Conservation (phyloP, 306 rosid species). For the Castanospermum australe region DNA sequence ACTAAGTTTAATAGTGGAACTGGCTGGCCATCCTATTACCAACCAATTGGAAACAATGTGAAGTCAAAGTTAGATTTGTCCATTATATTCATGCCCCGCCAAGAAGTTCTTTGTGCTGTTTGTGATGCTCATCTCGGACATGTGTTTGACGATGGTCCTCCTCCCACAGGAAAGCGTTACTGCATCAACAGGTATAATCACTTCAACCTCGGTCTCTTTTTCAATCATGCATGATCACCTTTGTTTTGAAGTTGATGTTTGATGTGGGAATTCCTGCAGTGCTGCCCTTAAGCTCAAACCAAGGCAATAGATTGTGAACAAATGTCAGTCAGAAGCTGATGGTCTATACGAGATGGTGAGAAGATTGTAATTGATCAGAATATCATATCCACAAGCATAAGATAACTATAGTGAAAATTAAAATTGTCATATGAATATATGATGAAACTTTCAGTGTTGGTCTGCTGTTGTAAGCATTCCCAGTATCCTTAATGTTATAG, state of each 20-base stretch:
- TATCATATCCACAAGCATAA: no score
- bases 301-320: conserved; percentile 23
- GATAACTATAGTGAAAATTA: no score
- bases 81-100: conserved; percentile 90
- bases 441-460: no score
- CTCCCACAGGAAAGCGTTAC: conserved; percentile 83
- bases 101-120: conserved; percentile 77
- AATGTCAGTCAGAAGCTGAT: conserved; percentile 1
- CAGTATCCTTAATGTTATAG: no score
- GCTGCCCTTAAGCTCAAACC: conserved; percentile 67
- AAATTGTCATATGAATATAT: no score
- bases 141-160: conserved; percentile 97
- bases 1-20: conserved; percentile 94
- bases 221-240: not conserved
- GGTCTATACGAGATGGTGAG: not conserved
- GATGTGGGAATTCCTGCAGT: conserved; percentile 46
- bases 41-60: conserved; percentile 72
- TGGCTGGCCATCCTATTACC: conserved; percentile 98
- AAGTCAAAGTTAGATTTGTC: conserved; percentile 81
- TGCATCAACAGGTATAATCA: conserved; percentile 78
- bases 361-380: conserved; percentile 30
- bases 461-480: no score
- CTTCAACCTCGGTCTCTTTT: conserved; percentile 11
- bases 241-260: conserved; percentile 21
- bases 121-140: conserved; percentile 98